Evolutionary conservation across 2,329 filamentous ascomycete genomes (phyloP).

Genomic region (Hypoxylon sp.): DNA sequence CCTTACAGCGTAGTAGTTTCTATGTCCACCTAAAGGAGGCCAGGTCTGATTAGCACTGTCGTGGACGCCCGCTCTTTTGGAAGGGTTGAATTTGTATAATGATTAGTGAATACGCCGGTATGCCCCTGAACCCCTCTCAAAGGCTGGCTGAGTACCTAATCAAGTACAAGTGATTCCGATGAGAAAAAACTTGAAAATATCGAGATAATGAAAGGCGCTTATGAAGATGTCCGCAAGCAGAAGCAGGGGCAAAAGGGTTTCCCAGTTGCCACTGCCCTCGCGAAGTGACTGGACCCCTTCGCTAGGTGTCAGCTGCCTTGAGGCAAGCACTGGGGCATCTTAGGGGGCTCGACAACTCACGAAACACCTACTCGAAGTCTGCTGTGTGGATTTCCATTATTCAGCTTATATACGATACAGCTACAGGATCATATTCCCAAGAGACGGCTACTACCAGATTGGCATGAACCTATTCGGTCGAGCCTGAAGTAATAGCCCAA

Average conservation of each 20-base stretch:
- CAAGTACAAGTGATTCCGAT: constrained; percentile 5
- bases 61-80: constrained; percentile 5
- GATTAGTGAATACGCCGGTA: constrained; percentile 14
- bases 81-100: constrained; percentile 10
- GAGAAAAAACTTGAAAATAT: constrained; percentile 3
- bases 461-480: too few species aligned
- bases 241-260: not conserved
- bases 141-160: not conserved
- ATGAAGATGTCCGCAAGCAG: not conserved
- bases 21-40: not conserved
- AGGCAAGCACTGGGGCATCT: too few species aligned
- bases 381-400: too few species aligned
- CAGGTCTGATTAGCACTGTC: constrained; percentile 11
- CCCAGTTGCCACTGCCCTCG: not conserved
- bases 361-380: too few species aligned
- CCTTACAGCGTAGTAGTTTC: too few species aligned
- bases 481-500: too few species aligned
- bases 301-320: not conserved
- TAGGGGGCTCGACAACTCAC: too few species aligned
- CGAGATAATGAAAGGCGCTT: not conserved
- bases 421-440: too few species aligned
- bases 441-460: too few species aligned
- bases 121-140: not conserved
- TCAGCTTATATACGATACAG: too few species aligned
- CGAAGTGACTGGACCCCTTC: too few species aligned